Evolutionary conservation across 2,329 filamentous ascomycete genomes (phyloP), one percentile per base, ranked within the genome.

Genomic region (Aspergillus persii): DNA sequence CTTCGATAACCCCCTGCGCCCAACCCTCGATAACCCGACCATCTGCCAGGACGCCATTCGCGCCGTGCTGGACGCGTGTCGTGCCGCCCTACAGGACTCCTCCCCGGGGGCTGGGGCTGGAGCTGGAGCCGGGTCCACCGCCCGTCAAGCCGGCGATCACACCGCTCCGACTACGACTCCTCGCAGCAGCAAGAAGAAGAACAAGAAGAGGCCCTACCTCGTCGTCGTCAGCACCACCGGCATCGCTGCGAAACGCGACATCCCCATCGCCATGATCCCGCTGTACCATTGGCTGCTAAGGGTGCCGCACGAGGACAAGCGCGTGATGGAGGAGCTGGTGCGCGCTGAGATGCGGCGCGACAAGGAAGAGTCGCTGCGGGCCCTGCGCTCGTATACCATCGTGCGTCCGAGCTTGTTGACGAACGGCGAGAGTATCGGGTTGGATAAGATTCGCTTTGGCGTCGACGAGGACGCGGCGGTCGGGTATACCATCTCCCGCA

Each of bases 241-340:
- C 11, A 63, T 76, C 12, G 65, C 63, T 4, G 65, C 66, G 23
- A 66, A 65, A 15, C 71, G 71, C 18, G 71, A 75, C 57, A 65
- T 72, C 23, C 76, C 75, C 0, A 54, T 70, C 4, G 62, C 63
- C 5, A 67, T 77, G 61, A 59, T 64, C 8, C 71, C 72, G 2
- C 27, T 77, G 33, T 77, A 77, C 50, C 62, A 69, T 18, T 68
- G 63, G 58, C 33, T 71, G 39, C 66, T 71, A 59, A 67, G 66
- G 54, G 69, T 63, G n/a, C 68, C 68, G 26, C 68, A 82, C 59
- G 70, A 66, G 23, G 76, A 78, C 58, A 78, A 78, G 68, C 63
- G 59, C 57, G 63, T 67, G 4, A 77, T 72, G 67, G 72, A 76
- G 56, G 55, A 56, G 31, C 36, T 65, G 8, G 53, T 80, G 8